Conservation (phyloP, 2,329 filamentous ascomycete species). For the Phialophora chinensis region DNA sequence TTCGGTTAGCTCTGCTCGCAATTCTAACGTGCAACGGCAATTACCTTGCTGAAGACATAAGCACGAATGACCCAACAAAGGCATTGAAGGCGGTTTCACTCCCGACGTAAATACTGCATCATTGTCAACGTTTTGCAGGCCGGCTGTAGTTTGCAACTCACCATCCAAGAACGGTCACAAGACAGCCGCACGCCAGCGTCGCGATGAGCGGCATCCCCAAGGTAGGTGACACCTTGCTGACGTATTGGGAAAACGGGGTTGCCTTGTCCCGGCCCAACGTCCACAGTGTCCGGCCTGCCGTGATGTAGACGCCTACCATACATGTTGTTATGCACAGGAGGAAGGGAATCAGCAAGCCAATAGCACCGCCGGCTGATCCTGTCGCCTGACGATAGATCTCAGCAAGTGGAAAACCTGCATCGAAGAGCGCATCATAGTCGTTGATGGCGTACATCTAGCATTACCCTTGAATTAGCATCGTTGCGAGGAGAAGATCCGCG, state of each 20-base stretch:
- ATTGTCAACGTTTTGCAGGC: conserved; percentile 58
- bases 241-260: conserved; percentile 57
- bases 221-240: conserved; percentile 55
- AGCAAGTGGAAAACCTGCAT: conserved; percentile 65
- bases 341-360: conserved; percentile 60
- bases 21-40: neutral
- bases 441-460: conserved; percentile 58
- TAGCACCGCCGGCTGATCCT: conserved; percentile 57
- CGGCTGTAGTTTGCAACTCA: conserved; percentile 38
- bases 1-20: conserved; percentile 9
- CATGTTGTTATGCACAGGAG: conserved; percentile 60
- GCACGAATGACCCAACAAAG: conserved; percentile 64
- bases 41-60: conserved; percentile 59
- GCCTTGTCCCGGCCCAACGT: conserved; percentile 65
- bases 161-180: conserved; percentile 61
- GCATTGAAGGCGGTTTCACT: conserved; percentile 57
- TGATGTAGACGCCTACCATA: conserved; percentile 64
- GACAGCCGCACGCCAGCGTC: conserved; percentile 56
- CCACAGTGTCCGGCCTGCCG: conserved; percentile 68
- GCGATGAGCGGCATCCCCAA: conserved; percentile 63
- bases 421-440: conserved; percentile 51
- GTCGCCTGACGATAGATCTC: conserved; percentile 70
- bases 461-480: conserved; percentile 39
- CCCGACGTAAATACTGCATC: conserved; percentile 52
- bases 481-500: neutral